These are phyloP conservation scores for Trametes cingulata DNA, from an alignment of 768 basidiomycete species.

Conservation along the genomic window DNA sequence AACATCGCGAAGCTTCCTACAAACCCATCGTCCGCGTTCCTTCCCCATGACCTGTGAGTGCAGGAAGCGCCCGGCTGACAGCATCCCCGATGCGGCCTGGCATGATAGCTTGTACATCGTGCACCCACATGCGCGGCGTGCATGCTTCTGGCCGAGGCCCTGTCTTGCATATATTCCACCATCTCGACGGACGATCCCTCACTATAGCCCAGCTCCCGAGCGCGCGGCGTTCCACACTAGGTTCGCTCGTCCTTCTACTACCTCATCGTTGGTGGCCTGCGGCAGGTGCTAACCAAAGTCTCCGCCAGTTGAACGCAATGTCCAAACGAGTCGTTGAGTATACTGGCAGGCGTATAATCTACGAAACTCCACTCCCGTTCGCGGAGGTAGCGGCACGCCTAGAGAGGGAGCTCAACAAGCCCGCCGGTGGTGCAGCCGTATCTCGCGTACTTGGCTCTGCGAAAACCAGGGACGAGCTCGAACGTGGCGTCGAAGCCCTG, in stretches of 20 bases:
- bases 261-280: too few species aligned
- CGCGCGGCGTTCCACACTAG: too few species aligned
- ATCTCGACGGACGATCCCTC: too few species aligned
- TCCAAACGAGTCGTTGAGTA: slow-evolving; percentile 26
- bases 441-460: slow-evolving; percentile 26
- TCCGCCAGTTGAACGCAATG: background rate
- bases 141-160: background rate
- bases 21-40: too few species aligned
- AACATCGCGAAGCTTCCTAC: too few species aligned
- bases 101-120: too few species aligned
- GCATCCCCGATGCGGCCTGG: too few species aligned
- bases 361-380: slow-evolving; percentile 42
- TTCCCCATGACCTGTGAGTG: too few species aligned
- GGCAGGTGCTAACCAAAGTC: background rate
- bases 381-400: slow-evolving; percentile 46
- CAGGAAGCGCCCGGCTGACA: too few species aligned
- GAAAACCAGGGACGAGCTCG: slow-evolving; percentile 40
- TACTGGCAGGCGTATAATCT: slow-evolving; percentile 43
- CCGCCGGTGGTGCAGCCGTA: slow-evolving; percentile 30
- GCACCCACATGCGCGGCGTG: background rate
- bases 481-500: slow-evolving; percentile 33
- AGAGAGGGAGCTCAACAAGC: slow-evolving; percentile 44
- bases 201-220: too few species aligned
- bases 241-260: too few species aligned
- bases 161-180: background rate